Evolutionary conservation across 176 grass and related monocot species (phyloP), one percentile per base, ranked within the genome.

Genomic region (Triticum dicoccoides): DNA sequence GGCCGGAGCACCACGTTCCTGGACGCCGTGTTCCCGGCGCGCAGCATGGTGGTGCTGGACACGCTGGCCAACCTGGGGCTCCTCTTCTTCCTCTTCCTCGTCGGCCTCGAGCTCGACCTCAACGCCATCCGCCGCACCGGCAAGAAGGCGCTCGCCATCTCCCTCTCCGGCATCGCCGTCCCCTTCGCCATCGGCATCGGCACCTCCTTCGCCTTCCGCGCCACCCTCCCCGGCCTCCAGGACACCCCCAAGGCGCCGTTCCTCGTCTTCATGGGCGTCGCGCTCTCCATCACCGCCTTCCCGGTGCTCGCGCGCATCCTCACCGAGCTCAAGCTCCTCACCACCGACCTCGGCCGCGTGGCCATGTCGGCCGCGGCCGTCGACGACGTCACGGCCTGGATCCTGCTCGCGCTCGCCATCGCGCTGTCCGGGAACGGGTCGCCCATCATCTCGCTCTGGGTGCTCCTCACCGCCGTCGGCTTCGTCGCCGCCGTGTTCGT

Each of bases 11-110:
- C 29, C 84, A 95, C 61, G 80, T 95, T 95, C 78, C 24, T 95
- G 38, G 4, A 89, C 77, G 3, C 58, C 3, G 94, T 95, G 0
- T 95, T 95, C 79, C 94, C 94, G 41, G 18, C 33, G 9, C 61
- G 58, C 20, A 93, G 94, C 89, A 65, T 95, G 86, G 85, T 89
- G 35, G 91, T 95, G 42, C 72, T 95, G 62, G 94, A 95, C 78
- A 95, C 94, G 24, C 71, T 95, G 5, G 82, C 94, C 24, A 95
- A 91, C 94, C 37, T 95, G 0, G 94, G 94, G 24, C 89, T 95
- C 18, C 87, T 95, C 37, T 93, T 95, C 86, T 95, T 95, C 62
- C 91, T 95, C 38, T 95, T 95, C 91, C 94, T 95, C 39, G 89
- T 95, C 13, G 94, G 94, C 2, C 94, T 95, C 3, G 94, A 95